Evolutionary conservation across 2,329 filamentous ascomycete species (phyloP).

Genomic region (Claviceps lovelessii): DNA sequence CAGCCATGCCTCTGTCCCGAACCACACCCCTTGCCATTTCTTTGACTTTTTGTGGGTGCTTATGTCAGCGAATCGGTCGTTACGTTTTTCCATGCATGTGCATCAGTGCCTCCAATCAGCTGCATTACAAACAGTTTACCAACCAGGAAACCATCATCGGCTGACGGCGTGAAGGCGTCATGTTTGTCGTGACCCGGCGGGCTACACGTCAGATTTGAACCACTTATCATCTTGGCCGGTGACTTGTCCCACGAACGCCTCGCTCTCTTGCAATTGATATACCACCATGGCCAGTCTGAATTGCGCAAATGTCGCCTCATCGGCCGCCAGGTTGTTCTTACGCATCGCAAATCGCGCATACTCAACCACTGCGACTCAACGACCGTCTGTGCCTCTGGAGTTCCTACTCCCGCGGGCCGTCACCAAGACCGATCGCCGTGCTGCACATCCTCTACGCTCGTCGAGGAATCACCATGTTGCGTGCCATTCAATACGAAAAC

Average conservation of each 20-base stretch:
- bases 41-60: constrained; percentile 5
- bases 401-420: constrained; percentile 25
- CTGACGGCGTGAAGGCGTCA: not conserved
- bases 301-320: constrained; percentile 26
- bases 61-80: constrained; percentile 5
- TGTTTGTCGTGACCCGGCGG: constrained; percentile 3
- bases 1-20: no score
- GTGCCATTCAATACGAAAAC: not conserved
- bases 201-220: not conserved
- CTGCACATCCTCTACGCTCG: not conserved
- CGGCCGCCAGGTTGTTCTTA: constrained; percentile 26
- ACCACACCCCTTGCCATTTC: not conserved
- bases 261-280: not conserved
- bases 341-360: constrained; percentile 25
- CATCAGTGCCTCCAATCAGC: not conserved
- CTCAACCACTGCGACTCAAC: constrained; percentile 12
- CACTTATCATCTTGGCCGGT: not conserved
- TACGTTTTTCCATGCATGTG: constrained; percentile 1
- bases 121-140: not conserved
- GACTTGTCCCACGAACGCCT: not conserved
- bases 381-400: constrained; percentile 18
- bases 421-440: not conserved
- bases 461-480: not conserved
- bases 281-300: constrained; percentile 15
- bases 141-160: not conserved